Conservation (phyloP, 2,329 filamentous ascomycete genomes). For the Alternaria atra region DNA sequence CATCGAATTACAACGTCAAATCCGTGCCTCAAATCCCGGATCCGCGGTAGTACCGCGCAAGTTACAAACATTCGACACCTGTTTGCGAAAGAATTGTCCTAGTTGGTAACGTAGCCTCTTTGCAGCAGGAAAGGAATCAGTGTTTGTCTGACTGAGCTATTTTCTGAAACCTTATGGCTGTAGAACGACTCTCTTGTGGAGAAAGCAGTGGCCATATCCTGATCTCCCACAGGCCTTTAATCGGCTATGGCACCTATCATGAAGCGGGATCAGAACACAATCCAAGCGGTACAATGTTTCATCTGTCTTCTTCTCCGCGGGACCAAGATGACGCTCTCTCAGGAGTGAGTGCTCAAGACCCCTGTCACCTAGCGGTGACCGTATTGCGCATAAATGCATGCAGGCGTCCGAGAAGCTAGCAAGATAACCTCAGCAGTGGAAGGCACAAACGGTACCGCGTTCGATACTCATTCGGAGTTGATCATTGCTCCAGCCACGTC, state of each 20-base stretch:
- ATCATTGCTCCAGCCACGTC: slow-evolving; percentile 14
- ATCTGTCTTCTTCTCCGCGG: slow-evolving; percentile 14
- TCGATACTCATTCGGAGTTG: background rate
- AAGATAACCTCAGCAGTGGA: background rate
- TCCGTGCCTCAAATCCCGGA: slow-evolving; percentile 20
- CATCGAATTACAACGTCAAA: slow-evolving; percentile 5
- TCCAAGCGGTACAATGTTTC: slow-evolving; percentile 23
- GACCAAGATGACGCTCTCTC: slow-evolving; percentile 10
- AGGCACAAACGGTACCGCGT: slow-evolving; percentile 14
- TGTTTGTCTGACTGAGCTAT: slow-evolving; percentile 6
- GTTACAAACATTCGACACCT: slow-evolving; percentile 19
- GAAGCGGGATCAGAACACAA: slow-evolving; percentile 5
- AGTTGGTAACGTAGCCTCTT: background rate
- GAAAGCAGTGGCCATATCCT: background rate
- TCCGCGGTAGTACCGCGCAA: slow-evolving; percentile 28
- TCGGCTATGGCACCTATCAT: slow-evolving; percentile 16
- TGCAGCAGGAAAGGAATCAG: background rate
- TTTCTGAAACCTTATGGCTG: slow-evolving; percentile 2
- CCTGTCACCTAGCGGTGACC: slow-evolving; percentile 12
- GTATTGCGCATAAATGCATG: slow-evolving; percentile 11
- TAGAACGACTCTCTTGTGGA: background rate
- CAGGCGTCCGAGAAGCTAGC: slow-evolving; percentile 12
- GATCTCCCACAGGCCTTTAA: background rate
- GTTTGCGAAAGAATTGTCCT: background rate
- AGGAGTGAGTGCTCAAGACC: slow-evolving; percentile 10